A percentile compares a stretch with the other conserved stretches of the same genome.
Evolutionary conservation across 2,329 filamentous ascomycete genomes (phyloP).

Genomic region (Paecilomyces formosus): DNA sequence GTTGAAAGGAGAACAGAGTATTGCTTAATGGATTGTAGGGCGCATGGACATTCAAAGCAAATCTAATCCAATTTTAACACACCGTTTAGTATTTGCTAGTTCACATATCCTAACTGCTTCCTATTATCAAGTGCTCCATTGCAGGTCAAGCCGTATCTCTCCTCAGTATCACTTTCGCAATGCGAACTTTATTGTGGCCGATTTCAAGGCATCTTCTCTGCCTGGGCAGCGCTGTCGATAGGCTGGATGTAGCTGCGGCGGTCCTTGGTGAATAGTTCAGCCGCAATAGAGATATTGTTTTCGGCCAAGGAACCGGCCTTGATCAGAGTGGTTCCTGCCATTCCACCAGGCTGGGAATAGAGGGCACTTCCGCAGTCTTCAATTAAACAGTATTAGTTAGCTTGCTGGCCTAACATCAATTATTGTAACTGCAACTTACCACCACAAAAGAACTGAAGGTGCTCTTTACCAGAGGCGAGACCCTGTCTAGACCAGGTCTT

Average conservation of each 20-base stretch:
- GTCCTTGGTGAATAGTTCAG: not conserved
- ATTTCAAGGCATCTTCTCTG: not conserved
- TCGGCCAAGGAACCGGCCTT: not conserved
- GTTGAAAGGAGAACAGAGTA: too few species aligned
- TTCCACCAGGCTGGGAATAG: not conserved
- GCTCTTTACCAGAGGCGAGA: not conserved
- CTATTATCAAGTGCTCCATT: not conserved
- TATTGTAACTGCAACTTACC: not conserved
- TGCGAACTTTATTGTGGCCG: not conserved
- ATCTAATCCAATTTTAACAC: too few species aligned
- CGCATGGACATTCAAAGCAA: too few species aligned
- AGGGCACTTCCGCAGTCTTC: not conserved
- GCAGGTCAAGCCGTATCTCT: not conserved
- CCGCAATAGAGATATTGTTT: not conserved
- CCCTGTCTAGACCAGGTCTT: not conserved
- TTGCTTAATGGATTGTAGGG: too few species aligned
- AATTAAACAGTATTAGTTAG: not conserved
- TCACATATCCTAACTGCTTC: too few species aligned
- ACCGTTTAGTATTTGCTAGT: too few species aligned
- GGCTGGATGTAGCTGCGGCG: not conserved
- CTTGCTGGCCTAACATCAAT: not conserved
- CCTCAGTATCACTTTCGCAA: not conserved
- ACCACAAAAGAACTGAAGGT: not conserved
- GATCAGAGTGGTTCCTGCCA: not conserved
- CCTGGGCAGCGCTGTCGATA: not conserved